Conservation (phyloP, 1,139 yeast species). For the Starmera stellimalicola region DNA sequence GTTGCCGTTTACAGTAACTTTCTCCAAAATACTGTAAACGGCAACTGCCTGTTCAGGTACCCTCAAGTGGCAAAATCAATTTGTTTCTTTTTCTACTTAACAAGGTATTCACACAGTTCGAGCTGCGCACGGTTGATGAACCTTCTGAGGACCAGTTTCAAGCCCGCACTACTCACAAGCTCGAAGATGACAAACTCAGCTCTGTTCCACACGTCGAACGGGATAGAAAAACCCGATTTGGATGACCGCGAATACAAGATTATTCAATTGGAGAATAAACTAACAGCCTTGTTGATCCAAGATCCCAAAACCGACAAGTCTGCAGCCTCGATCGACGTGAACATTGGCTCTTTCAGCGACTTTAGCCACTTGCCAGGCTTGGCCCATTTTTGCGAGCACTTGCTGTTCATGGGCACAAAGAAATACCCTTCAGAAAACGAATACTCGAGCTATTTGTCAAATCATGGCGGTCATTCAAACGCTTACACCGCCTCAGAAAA, state of each 20-base stretch:
- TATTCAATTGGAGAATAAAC: slow-evolving; percentile 53
- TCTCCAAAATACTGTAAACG: too few relatives aligned
- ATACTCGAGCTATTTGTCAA: slow-evolving; percentile 66
- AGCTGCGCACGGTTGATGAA: too few relatives aligned
- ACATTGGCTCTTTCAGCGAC: slow-evolving; percentile 84
- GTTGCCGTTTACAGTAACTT: too few relatives aligned
- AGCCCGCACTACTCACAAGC: not conserved
- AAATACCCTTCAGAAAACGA: slow-evolving; percentile 91
- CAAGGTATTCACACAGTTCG: too few relatives aligned
- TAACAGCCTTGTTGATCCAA: slow-evolving; percentile 68
- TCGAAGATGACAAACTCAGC: slow-evolving; percentile 5
- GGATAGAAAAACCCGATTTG: slow-evolving; percentile 46
- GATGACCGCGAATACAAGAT: slow-evolving; percentile 74
- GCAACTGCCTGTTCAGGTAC: too few relatives aligned
- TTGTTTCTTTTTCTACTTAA: too few relatives aligned
- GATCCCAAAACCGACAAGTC: slow-evolving; percentile 86
- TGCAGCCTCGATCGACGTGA: slow-evolving; percentile 88
- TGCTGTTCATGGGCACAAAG: slow-evolving; percentile 92
- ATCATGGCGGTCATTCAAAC: slow-evolving; percentile 59
- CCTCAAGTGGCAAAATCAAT: too few relatives aligned
- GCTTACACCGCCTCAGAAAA: slow-evolving; percentile 88
- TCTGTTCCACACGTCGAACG: slow-evolving; percentile 16
- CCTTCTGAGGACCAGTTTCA: not conserved
- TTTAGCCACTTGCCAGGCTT: slow-evolving; percentile 68
- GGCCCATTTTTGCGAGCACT: slow-evolving; percentile 96